Percentiles rank a stretch among this genome's conserved stretches.
phyloP scores from a whole-genome alignment of 176 grass and related monocot genomes.

The Phyllostachys edulis region DNA sequence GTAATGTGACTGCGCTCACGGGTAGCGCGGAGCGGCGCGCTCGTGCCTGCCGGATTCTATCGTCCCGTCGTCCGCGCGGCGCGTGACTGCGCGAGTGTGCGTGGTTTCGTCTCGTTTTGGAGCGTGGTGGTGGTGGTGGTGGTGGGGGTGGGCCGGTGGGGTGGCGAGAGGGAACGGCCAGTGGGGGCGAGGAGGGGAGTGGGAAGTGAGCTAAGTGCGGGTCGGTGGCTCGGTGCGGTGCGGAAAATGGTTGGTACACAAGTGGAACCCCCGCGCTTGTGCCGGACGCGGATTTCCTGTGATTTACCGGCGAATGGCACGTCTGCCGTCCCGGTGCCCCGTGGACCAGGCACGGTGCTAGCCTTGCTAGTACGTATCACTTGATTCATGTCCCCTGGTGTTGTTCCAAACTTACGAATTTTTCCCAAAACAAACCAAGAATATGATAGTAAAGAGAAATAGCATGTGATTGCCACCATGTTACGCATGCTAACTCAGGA shows the following conservation, averaged over 20 bases:
- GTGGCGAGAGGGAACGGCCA: not conserved
- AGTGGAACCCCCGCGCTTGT: not conserved
- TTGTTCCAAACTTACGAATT: too few species aligned
- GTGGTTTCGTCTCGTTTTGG: conserved; percentile 1
- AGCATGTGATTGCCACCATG: not conserved
- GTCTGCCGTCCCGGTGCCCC: not conserved
- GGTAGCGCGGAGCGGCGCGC: not conserved
- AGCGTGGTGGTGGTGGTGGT: not conserved
- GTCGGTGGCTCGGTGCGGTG: not conserved
- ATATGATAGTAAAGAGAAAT: not conserved
- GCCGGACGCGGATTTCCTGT: not conserved
- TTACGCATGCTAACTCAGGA: not conserved
- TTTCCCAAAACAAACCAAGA: not conserved
- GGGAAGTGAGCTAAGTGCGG: conserved; percentile 33
- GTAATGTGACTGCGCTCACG: not conserved
- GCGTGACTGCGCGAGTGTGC: not conserved
- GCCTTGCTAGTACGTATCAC: too few species aligned
- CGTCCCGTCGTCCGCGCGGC: not conserved
- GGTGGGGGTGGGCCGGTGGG: not conserved
- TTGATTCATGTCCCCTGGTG: too few species aligned
- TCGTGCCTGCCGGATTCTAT: not conserved
- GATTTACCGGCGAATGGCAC: rapidly evolving
- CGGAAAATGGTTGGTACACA: conserved; percentile 9
- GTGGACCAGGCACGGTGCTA: not conserved
- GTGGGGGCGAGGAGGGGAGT: not conserved